These are phyloP conservation scores for Trametes coccinea DNA, from an alignment of 768 basidiomycete genomes.

Conservation along the genomic window DNA sequence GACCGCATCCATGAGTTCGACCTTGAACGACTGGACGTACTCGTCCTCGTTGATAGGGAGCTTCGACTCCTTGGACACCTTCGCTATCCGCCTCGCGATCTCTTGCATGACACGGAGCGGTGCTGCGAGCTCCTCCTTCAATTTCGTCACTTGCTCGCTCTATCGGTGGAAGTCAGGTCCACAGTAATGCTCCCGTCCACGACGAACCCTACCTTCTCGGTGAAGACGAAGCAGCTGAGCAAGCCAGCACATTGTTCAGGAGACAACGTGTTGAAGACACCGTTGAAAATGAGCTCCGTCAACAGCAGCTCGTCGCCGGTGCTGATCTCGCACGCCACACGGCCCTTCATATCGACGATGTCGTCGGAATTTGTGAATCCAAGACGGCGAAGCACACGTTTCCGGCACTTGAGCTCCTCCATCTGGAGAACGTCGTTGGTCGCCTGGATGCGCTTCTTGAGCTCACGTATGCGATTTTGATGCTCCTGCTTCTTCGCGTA, in stretches of 20 bases:
- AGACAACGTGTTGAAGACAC: conserved; percentile 84
- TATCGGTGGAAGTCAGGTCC: conserved; percentile 32
- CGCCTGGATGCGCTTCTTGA: conserved; percentile 85
- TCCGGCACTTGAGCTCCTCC: conserved; percentile 94
- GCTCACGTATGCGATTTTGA: conserved; percentile 65
- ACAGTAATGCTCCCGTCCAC: background rate
- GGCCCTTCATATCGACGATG: conserved; percentile 97
- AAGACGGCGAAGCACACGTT: conserved; percentile 88
- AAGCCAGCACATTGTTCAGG: conserved; percentile 94
- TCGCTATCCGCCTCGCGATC: conserved; percentile 92
- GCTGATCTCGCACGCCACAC: conserved; percentile 98
- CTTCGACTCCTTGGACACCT: conserved; percentile 93
- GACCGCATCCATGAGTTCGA: conserved; percentile 98
- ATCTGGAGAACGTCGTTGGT: conserved; percentile 93
- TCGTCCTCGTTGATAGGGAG: conserved; percentile 88
- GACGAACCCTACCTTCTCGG: conserved; percentile 73
- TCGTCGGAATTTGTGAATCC: conserved; percentile 88
- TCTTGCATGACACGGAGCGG: conserved; percentile 96
- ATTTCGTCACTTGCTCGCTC: conserved; percentile 83
- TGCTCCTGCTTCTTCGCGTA: conserved; percentile 77
- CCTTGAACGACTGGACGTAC: conserved; percentile 96
- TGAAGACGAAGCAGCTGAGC: conserved; percentile 97
- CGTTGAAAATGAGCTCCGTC: conserved; percentile 97
- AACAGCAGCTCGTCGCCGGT: conserved; percentile 94
- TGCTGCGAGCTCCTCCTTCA: conserved; percentile 91